Conservation (phyloP, 2,329 filamentous ascomycete genomes). For the Apiospora hydei region DNA sequence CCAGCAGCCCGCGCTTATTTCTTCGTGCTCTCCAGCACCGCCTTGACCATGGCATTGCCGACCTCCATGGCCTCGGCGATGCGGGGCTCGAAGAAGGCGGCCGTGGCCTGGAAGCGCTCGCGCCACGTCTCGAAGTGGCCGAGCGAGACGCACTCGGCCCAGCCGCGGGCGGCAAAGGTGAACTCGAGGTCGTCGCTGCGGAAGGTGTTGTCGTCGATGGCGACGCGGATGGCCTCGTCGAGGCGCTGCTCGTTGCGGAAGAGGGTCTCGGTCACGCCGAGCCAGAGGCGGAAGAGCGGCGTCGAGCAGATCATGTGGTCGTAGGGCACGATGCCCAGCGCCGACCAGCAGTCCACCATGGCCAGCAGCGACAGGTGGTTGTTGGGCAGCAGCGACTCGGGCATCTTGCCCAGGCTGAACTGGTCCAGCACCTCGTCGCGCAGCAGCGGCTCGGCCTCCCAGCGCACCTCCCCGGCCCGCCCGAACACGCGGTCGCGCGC, state of each 20-base stretch:
- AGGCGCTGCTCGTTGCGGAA: slow-evolving; percentile 85
- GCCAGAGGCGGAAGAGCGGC: slow-evolving; percentile 93
- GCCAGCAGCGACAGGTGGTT: slow-evolving; percentile 93
- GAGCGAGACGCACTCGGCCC: slow-evolving; percentile 91
- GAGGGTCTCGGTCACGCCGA: slow-evolving; percentile 96
- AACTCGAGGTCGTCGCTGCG: slow-evolving; percentile 97
- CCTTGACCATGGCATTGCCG: slow-evolving; percentile 97
- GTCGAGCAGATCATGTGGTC: slow-evolving; percentile 99
- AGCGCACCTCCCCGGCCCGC: slow-evolving; percentile 68
- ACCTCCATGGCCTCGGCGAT: slow-evolving; percentile 87
- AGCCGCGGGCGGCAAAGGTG: slow-evolving; percentile 93
- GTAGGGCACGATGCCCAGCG: slow-evolving; percentile 91
- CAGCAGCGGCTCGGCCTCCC: slow-evolving; percentile 72
- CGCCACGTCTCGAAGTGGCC: slow-evolving; percentile 93
- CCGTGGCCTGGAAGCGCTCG: slow-evolving; percentile 89
- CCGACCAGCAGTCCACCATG: slow-evolving; percentile 99
- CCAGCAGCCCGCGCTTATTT: slow-evolving; percentile 35
- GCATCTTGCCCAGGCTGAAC: slow-evolving; percentile 80
- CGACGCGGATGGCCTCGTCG: slow-evolving; percentile 84
- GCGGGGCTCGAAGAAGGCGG: slow-evolving; percentile 88
- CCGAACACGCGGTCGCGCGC: slow-evolving; percentile 76
- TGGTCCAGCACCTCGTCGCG: slow-evolving; percentile 86
- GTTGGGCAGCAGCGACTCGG: slow-evolving; percentile 75
- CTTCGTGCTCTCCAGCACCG: slow-evolving; percentile 82
- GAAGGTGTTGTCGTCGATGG: slow-evolving; percentile 89